Evolutionary conservation across 352 stramenopile genomes (phyloP), one percentile per base, ranked within the genome.

Genomic region (Pythium periplocum): DNA sequence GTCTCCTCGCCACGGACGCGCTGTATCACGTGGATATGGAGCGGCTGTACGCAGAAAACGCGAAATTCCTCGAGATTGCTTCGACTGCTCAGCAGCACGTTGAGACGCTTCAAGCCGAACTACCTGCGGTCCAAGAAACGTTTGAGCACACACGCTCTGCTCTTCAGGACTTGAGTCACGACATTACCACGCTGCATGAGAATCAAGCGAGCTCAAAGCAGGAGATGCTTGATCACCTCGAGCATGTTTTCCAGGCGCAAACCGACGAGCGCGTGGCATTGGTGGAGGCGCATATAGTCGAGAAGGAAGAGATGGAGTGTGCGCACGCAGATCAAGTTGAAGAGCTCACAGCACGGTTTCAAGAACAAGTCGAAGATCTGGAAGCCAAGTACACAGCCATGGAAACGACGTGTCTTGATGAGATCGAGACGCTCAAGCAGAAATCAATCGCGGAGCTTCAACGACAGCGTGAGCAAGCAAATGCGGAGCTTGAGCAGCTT

Each of bases 41-140:
- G 11, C 50, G 59, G 9, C 63, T 90, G 4, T 42, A 53, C 11
- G 51, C 68, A 1, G 69, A 71, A 33, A 78, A 75, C 36, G 61
- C 72, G 48, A 87, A 83, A 50, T 87, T 87, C 45, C 46, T 90
- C 4, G 77, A 87, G 52, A 83, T 90, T 47, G 60, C 75, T 1
- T 52, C 40, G 4, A 76, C 75, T 3, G 76, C 79, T 31, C 62
- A 45, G 11, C 70, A 84, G 42, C 76, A 90, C 45, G 12, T 86
- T 12, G 76, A 87, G 0, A 37, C 57, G 11, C 61, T 90, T 8
- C 66, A 84, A n/a, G 62, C 52, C 33, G 72, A 83, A 4, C 47
- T 89, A 4, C 78, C 78, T 1, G 57, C 43, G 12, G 56, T 85
- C 36, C 47, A 55, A 1, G 64, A 58, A 4, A 55, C 56, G 3